Conservation (phyloP, 345 rosid species). For the Pistacia vera region DNA sequence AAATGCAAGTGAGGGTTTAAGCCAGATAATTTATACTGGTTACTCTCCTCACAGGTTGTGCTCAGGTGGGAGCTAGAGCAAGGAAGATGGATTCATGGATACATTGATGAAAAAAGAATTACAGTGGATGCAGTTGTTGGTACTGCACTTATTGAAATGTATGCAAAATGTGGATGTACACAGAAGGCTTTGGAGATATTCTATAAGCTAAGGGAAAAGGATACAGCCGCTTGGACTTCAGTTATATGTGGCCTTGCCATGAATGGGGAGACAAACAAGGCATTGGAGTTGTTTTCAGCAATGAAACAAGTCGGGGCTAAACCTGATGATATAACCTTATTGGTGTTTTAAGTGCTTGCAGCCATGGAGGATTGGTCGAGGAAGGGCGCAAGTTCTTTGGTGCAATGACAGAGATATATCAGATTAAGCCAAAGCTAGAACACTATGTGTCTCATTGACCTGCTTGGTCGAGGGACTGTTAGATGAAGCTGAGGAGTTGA, state of each 20-base stretch:
- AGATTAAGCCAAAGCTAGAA: slow-evolving; percentile 33
- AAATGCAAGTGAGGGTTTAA: slow-evolving; percentile 4
- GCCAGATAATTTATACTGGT: slow-evolving; percentile 9
- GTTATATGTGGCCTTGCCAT: slow-evolving; percentile 8
- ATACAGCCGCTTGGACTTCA: slow-evolving; percentile 10
- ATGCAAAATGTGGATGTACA: slow-evolving; percentile 21
- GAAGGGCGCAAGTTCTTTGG: slow-evolving; percentile 32
- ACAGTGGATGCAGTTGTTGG: slow-evolving; percentile 33
- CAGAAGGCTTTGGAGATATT: slow-evolving; percentile 23
- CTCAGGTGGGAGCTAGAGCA: slow-evolving; percentile 44
- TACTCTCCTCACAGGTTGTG: slow-evolving; percentile 39
- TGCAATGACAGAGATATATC: slow-evolving; percentile 27
- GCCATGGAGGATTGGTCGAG: slow-evolving; percentile 36
- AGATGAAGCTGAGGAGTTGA: slow-evolving; percentile 29
- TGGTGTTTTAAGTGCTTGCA: slow-evolving; percentile 39
- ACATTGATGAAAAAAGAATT: slow-evolving; percentile 23
- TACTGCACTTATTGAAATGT: slow-evolving; percentile 39
- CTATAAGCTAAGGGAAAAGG: slow-evolving; percentile 9
- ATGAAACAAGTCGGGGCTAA: not conserved
- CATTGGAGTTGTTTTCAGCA: slow-evolving; percentile 9
- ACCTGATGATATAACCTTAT: slow-evolving; percentile 16
- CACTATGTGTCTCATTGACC: slow-evolving; percentile 43
- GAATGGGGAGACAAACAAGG: slow-evolving; percentile 8
- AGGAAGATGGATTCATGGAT: slow-evolving; percentile 42
- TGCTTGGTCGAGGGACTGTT: slow-evolving; percentile 42